These are phyloP conservation scores for Fimicolochytrium jonesii DNA, from an alignment of 192 early-diverging fungal species.

Conservation along the genomic window DNA sequence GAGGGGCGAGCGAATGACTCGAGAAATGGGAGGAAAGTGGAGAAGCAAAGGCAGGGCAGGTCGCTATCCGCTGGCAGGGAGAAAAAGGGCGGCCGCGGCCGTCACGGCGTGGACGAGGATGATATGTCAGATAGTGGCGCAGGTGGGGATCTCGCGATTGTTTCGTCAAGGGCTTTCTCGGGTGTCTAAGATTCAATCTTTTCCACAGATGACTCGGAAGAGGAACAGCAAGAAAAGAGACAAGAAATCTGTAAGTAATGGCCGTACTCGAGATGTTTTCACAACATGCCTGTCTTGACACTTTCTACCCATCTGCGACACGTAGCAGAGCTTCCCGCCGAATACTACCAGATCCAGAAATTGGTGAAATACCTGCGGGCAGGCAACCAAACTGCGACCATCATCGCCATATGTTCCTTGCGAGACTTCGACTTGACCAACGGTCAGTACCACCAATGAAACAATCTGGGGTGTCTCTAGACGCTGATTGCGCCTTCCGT, in stretches of 20 bases:
- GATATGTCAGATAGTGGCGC: slow-evolving; percentile 41
- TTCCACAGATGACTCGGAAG: slow-evolving; percentile 42
- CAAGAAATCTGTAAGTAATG: slow-evolving; percentile 49
- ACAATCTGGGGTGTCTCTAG: no score
- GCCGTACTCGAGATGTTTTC: background rate
- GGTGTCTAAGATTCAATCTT: no score
- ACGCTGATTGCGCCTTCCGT: no score
- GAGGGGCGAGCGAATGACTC: background rate
- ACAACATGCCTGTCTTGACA: slow-evolving; percentile 6
- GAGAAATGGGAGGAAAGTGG: background rate
- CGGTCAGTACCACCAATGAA: slow-evolving; percentile 34
- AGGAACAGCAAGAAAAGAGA: slow-evolving; percentile 54
- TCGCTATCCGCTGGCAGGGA: slow-evolving; percentile 9
- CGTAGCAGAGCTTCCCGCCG: slow-evolving; percentile 54
- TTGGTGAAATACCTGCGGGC: slow-evolving; percentile 57
- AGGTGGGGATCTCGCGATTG: slow-evolving; percentile 3
- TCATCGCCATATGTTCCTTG: slow-evolving; percentile 62
- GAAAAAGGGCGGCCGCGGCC: background rate
- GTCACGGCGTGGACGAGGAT: slow-evolving; percentile 25
- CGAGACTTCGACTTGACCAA: slow-evolving; percentile 61
- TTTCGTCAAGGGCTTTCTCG: background rate
- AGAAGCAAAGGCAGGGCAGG: background rate
- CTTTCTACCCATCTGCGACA: slow-evolving; percentile 8
- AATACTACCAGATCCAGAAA: slow-evolving; percentile 63
- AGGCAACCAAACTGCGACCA: slow-evolving; percentile 66